Evolutionary conservation across 352 stramenopile genomes (phyloP).

Genomic region (Salisapilia sapeloensis): DNA sequence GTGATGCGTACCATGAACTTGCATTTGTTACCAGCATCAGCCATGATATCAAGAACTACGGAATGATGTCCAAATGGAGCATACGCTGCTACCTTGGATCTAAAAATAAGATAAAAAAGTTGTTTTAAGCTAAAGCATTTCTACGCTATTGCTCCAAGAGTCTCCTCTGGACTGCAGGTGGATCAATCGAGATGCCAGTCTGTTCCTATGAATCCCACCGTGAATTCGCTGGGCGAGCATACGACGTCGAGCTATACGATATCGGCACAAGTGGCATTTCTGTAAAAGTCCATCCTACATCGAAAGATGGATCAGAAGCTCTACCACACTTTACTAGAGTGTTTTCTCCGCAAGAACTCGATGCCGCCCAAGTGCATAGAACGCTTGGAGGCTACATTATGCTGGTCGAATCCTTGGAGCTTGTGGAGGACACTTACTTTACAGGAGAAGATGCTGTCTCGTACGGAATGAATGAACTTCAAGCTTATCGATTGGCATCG

Average conservation of each 20-base stretch:
- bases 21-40: slow-evolving; percentile 14
- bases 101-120: too few species aligned
- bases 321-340: slow-evolving; percentile 41
- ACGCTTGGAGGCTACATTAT: slow-evolving; percentile 45
- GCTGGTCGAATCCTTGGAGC: slow-evolving; percentile 44
- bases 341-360: slow-evolving; percentile 31
- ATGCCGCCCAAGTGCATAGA: slow-evolving; percentile 18
- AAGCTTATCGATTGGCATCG: slow-evolving; percentile 44
- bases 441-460: slow-evolving; percentile 19
- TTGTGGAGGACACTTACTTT: slow-evolving; percentile 50
- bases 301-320: slow-evolving; percentile 6
- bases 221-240: slow-evolving; percentile 39
- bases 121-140: too few species aligned
- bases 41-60: too few species aligned
- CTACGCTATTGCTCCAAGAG: too few species aligned
- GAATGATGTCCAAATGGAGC: too few species aligned
- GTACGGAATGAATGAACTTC: slow-evolving; percentile 14
- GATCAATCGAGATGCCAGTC: too few species aligned
- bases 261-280: slow-evolving; percentile 47
- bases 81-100: too few species aligned
- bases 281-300: slow-evolving; percentile 27
- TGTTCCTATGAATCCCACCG: slow-evolving; percentile 43
- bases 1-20: slow-evolving; percentile 49
- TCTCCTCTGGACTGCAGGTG: too few species aligned
- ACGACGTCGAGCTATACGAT: slow-evolving; percentile 56